Evolutionary conservation across 495 filamentous ascomycete genomes (phyloP).

Genomic region (Hyaloscypha hepaticicola): DNA sequence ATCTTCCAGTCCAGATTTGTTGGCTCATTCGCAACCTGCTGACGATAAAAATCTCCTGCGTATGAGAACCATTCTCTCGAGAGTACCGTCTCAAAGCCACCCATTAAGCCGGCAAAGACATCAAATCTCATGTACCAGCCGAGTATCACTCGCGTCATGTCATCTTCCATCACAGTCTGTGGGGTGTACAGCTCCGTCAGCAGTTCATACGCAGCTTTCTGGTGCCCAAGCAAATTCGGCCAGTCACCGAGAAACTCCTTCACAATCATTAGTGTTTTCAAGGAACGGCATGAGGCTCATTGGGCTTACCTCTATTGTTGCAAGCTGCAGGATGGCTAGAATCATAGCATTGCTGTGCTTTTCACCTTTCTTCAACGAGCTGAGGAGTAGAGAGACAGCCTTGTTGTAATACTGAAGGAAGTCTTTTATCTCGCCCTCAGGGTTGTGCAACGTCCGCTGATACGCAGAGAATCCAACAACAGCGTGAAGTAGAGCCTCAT

Average conservation of each 20-base stretch:
- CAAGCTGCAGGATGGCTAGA: constrained; percentile 86
- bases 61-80: constrained; percentile 77
- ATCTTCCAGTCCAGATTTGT: constrained; percentile 63
- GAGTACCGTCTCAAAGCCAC: constrained; percentile 71
- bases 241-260: constrained; percentile 95
- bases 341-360: constrained; percentile 73
- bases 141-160: constrained; percentile 68
- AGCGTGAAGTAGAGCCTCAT: constrained; percentile 85
- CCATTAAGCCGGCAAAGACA: constrained; percentile 77
- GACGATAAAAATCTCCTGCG: constrained; percentile 59
- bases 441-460: constrained; percentile 68
- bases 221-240: constrained; percentile 88
- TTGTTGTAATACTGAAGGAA: constrained; percentile 91
- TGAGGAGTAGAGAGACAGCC: constrained; percentile 73
- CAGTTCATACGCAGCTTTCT: constrained; percentile 83
- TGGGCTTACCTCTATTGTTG: constrained; percentile 79
- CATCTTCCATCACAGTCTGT: constrained; percentile 67
- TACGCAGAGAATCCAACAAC: constrained; percentile 91
- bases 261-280: constrained; percentile 1
- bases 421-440: constrained; percentile 67
- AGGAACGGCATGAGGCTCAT: background rate
- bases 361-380: constrained; percentile 66
- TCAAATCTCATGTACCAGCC: constrained; percentile 91
- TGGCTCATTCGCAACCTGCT: constrained; percentile 59
- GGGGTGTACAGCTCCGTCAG: constrained; percentile 77